phyloP scores from a whole-genome alignment of 768 basidiomycete species.

The Boletus tylopilopsis region DNA sequence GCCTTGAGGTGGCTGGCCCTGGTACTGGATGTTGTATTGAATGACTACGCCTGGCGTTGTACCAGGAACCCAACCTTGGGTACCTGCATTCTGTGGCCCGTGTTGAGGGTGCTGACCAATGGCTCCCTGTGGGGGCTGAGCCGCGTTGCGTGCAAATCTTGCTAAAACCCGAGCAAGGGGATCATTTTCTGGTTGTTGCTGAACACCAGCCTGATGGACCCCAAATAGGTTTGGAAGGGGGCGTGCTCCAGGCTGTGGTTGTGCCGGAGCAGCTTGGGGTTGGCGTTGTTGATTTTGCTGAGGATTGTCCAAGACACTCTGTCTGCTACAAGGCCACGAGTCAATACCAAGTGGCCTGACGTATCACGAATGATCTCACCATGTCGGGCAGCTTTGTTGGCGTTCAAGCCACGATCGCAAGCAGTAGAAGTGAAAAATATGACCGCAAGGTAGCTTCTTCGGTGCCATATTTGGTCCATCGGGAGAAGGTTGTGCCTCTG shows the following conservation, averaged over 20 bases:
- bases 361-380: conserved; percentile 48
- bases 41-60: conserved; percentile 49
- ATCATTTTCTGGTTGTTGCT: conserved; percentile 39
- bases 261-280: conserved; percentile 22
- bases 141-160: conserved; percentile 53
- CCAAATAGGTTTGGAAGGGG: conserved; percentile 30
- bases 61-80: conserved; percentile 34
- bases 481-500: conserved; percentile 21
- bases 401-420: conserved; percentile 96
- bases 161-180: conserved; percentile 36
- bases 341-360: conserved; percentile 1
- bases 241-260: conserved; percentile 29
- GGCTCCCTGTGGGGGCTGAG: conserved; percentile 36
- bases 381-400: conserved; percentile 98
- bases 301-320: conserved; percentile 64
- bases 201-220: conserved; percentile 26
- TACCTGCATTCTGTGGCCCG: conserved; percentile 31
- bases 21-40: conserved; percentile 64
- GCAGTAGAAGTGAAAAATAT: conserved; percentile 98
- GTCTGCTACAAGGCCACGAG: conserved; percentile 46
- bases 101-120: conserved; percentile 31
- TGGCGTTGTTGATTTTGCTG: conserved; percentile 32
- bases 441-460: conserved; percentile 94
- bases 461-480: conserved; percentile 93
- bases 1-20: conserved; percentile 35